Evolutionary conservation across 768 basidiomycete genomes (phyloP).

Genomic region (Podaxis rugospora): DNA sequence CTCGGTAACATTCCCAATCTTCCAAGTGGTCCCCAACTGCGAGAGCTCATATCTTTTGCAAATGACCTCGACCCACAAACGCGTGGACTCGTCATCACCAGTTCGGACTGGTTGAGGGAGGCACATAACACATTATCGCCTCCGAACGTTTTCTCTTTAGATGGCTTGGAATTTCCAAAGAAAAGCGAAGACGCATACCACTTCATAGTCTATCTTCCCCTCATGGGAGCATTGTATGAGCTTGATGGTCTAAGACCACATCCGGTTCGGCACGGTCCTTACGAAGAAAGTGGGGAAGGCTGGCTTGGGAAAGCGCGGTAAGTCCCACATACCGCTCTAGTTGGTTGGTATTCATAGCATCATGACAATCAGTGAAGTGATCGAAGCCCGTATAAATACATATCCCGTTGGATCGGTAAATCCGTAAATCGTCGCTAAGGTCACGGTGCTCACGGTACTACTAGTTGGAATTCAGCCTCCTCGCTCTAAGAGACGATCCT

Average conservation of each 20-base stretch:
- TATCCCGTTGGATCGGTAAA: conserved; percentile 87
- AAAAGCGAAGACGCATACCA: conserved; percentile 86
- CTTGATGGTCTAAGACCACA: conserved; percentile 83
- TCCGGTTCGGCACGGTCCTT: conserved; percentile 79
- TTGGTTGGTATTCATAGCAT: conserved; percentile 17
- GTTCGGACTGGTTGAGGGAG: conserved; percentile 73
- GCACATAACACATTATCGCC: conserved; percentile 94
- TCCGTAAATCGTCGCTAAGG: conserved; percentile 15
- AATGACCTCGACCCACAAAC: conserved; percentile 85
- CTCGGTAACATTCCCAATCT: conserved; percentile 76
- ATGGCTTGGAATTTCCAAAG: conserved; percentile 71
- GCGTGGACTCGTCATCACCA: conserved; percentile 76
- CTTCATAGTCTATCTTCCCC: conserved; percentile 90
- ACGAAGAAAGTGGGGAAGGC: conserved; percentile 63
- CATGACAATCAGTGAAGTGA: conserved; percentile 55
- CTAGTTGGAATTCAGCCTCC: conserved; percentile 89
- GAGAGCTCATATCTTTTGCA: conserved; percentile 73
- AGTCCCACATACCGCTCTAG: conserved; percentile 17
- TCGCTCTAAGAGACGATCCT: conserved; percentile 82
- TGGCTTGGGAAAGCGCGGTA: conserved; percentile 84
- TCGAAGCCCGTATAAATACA: conserved; percentile 84
- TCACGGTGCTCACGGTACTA: neutral
- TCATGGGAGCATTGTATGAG: conserved; percentile 83
- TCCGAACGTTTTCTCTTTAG: conserved; percentile 82
- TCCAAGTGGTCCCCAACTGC: conserved; percentile 59